Conservation (phyloP, 2,329 filamentous ascomycete genomes). For the Trichoderma brevicompactum region DNA sequence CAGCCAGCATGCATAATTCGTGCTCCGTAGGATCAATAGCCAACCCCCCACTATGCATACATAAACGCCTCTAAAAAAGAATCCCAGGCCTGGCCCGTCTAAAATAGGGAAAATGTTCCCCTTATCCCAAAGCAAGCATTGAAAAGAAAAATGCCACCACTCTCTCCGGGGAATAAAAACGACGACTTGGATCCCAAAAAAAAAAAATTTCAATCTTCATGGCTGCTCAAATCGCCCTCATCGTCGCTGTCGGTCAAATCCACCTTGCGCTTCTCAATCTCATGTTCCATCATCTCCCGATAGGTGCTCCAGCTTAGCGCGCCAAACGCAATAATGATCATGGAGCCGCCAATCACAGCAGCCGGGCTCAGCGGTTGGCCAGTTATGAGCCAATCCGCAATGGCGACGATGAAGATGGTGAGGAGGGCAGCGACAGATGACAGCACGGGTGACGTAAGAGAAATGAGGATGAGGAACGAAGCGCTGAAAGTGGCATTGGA, state of each 20-base stretch:
- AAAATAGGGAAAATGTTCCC: not conserved
- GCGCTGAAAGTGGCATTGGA: slow-evolving; percentile 93
- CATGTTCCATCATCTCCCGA: slow-evolving; percentile 87
- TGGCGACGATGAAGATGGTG: slow-evolving; percentile 94
- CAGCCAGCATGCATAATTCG: not conserved
- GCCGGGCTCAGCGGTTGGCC: slow-evolving; percentile 75
- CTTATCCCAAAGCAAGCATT: not conserved
- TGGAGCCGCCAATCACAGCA: slow-evolving; percentile 77
- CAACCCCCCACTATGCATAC: slow-evolving; percentile 6
- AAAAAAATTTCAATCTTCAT: slow-evolving; percentile 41
- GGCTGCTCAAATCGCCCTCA: slow-evolving; percentile 47
- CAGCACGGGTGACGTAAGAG: slow-evolving; percentile 87
- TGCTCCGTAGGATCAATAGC: not conserved
- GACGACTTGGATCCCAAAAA: not conserved
- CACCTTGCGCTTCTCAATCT: slow-evolving; percentile 58
- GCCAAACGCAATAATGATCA: slow-evolving; percentile 89
- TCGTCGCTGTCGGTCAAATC: slow-evolving; percentile 55
- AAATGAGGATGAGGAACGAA: slow-evolving; percentile 90
- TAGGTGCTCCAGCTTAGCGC: slow-evolving; percentile 91
- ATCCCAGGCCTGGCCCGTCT: not conserved
- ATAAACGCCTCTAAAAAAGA: slow-evolving; percentile 18
- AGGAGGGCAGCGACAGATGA: slow-evolving; percentile 90
- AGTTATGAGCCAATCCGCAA: slow-evolving; percentile 86
- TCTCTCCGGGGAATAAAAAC: not conserved
- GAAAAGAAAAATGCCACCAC: not conserved